These are phyloP conservation scores for Cladosporium phlei DNA, from an alignment of 2,329 filamentous ascomycete species.

Conservation along the genomic window DNA sequence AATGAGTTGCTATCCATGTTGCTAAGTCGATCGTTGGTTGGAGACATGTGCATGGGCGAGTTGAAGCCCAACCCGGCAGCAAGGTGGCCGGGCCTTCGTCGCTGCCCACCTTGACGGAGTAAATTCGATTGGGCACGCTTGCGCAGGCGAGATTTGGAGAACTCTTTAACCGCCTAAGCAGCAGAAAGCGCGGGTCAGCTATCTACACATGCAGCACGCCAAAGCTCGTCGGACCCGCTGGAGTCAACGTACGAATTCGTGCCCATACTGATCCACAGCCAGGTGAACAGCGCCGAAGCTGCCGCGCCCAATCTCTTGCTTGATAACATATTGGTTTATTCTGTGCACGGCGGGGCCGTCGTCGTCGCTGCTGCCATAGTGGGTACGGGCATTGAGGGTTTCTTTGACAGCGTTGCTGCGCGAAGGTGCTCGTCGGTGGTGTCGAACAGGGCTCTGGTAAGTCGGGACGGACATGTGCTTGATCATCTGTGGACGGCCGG, in stretches of 20 bases:
- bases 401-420: conserved; percentile 66
- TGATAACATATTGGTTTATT: conserved; percentile 93
- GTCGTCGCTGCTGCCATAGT: conserved; percentile 78
- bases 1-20: conserved; percentile 65
- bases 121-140: conserved; percentile 89
- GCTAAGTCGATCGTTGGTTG: conserved; percentile 46
- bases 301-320: conserved; percentile 92
- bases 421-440: conserved; percentile 59
- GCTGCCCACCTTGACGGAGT: conserved; percentile 56
- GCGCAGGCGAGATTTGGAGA: conserved; percentile 85
- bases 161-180: conserved; percentile 88
- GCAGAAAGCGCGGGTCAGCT: background rate
- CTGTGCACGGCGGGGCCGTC: conserved; percentile 76
- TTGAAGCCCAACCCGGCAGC: conserved; percentile 54
- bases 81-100: conserved; percentile 48
- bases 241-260: conserved; percentile 73
- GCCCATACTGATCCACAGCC: conserved; percentile 82
- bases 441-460: conserved; percentile 60
- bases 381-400: conserved; percentile 83
- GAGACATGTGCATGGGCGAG: conserved; percentile 59
- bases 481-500: conserved; percentile 34
- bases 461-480: conserved; percentile 54
- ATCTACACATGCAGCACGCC: background rate
- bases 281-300: conserved; percentile 93
- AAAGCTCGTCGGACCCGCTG: background rate